phyloP scores from a whole-genome alignment of 2,329 filamentous ascomycete genomes.

The Colletotrichum graminicola region DNA sequence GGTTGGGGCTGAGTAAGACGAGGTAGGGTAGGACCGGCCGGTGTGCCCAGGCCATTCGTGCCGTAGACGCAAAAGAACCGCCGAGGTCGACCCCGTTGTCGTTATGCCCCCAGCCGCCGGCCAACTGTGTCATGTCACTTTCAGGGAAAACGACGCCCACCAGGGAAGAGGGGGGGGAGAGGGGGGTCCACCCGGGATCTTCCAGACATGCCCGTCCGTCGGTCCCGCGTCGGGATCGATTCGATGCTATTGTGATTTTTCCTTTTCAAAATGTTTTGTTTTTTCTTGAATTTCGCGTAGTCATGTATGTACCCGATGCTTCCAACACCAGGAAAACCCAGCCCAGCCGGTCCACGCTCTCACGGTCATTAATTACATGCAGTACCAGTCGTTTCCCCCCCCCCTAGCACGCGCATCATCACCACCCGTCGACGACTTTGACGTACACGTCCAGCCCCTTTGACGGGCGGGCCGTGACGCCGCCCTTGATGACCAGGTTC shows the following conservation, averaged over 20 bases:
- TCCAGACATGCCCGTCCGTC: neutral
- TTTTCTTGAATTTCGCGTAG: neutral
- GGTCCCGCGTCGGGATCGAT: no score
- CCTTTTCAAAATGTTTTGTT: neutral
- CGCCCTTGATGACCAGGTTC: conserved; percentile 75
- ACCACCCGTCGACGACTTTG: conserved; percentile 52
- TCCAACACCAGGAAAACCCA: neutral
- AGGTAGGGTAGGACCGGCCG: neutral
- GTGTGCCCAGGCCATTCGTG: no score
- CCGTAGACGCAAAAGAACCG: no score
- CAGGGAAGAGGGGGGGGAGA: no score
- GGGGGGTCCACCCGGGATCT: no score
- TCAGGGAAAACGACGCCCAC: no score
- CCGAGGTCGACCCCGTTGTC: no score
- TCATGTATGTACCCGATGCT: neutral
- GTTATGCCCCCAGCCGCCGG: no score
- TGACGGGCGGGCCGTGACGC: conserved; percentile 78
- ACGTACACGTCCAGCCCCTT: conserved; percentile 79
- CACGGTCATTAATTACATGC: no score
- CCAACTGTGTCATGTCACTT: no score
- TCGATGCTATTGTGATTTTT: neutral
- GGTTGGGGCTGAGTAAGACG: neutral
- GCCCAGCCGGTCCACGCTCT: neutral
- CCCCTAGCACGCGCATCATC: neutral
- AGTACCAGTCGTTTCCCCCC: no score